These are phyloP conservation scores for Spiromastix sp. DNA, from an alignment of 2,329 filamentous ascomycete species.

Conservation along the genomic window DNA sequence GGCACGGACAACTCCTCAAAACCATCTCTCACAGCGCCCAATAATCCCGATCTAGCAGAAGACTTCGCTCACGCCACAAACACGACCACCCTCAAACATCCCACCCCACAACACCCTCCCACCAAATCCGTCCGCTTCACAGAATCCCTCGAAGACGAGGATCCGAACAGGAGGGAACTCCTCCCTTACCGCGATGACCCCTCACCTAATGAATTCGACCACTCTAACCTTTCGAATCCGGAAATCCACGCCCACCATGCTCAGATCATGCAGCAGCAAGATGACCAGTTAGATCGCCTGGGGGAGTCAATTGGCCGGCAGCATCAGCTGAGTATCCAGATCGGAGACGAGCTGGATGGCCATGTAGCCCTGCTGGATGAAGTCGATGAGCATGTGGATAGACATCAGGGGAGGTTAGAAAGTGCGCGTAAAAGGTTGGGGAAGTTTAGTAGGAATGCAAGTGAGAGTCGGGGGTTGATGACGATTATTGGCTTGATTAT, in stretches of 20 bases:
- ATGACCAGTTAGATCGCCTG: slow-evolving; percentile 80
- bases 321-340: slow-evolving; percentile 86
- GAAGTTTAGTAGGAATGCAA: slow-evolving; percentile 60
- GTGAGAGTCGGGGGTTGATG: slow-evolving; percentile 80
- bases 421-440: slow-evolving; percentile 63
- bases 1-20: slow-evolving; percentile 43
- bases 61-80: slow-evolving; percentile 56
- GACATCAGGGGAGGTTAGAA: slow-evolving; percentile 67
- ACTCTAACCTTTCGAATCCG: slow-evolving; percentile 58
- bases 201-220: slow-evolving; percentile 35
- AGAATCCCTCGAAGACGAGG: slow-evolving; percentile 46
- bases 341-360: slow-evolving; percentile 87
- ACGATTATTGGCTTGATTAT: slow-evolving; percentile 74
- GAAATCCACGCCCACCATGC: slow-evolving; percentile 81
- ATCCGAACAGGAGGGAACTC: slow-evolving; percentile 46
- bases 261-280: slow-evolving; percentile 75
- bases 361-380: slow-evolving; percentile 86
- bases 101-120: slow-evolving; percentile 30
- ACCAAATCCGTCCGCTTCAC: slow-evolving; percentile 80
- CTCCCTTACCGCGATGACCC: slow-evolving; percentile 55
- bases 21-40: slow-evolving; percentile 47
- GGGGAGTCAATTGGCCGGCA: slow-evolving; percentile 82
- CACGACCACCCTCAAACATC: slow-evolving; percentile 33
- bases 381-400: slow-evolving; percentile 69
- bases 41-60: slow-evolving; percentile 50